phyloP scores from a whole-genome alignment of 2,329 filamentous ascomycete genomes.

The Aspergillus floridensis region DNA sequence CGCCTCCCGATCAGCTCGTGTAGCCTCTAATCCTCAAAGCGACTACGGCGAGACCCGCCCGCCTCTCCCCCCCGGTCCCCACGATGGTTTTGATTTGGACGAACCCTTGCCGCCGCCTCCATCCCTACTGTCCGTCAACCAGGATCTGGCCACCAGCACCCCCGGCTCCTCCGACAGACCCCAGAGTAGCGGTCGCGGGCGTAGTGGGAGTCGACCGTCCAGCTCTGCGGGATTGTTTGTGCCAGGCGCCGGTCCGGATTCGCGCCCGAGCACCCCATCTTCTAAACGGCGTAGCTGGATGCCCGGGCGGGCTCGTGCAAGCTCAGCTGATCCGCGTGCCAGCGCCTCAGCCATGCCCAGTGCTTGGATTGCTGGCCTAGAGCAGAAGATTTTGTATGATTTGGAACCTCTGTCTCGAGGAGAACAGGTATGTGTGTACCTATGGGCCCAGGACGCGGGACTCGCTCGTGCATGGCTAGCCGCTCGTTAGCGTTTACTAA shows the following conservation, averaged over 20 bases:
- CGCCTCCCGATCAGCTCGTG: constrained; percentile 32
- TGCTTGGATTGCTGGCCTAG: constrained; percentile 60
- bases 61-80: constrained; percentile 21
- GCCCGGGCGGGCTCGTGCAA: constrained; percentile 37
- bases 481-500: constrained; percentile 6
- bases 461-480: background rate
- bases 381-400: constrained; percentile 57
- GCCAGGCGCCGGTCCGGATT: constrained; percentile 33
- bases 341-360: constrained; percentile 26
- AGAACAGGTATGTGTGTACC: constrained; percentile 47
- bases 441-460: background rate
- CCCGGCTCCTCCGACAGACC: constrained; percentile 35
- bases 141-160: constrained; percentile 35
- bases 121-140: constrained; percentile 38
- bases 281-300: constrained; percentile 47
- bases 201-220: constrained; percentile 32
- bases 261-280: constrained; percentile 34
- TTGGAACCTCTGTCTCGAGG: constrained; percentile 50
- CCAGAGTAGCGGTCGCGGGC: constrained; percentile 38
- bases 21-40: constrained; percentile 34
- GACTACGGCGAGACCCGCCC: constrained; percentile 28
- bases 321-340: constrained; percentile 32
- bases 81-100: constrained; percentile 31
- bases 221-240: constrained; percentile 36
- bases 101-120: constrained; percentile 40